These are phyloP conservation scores for Trichoderma gracile DNA, from an alignment of 2,329 filamentous ascomycete species.

Conservation along the genomic window DNA sequence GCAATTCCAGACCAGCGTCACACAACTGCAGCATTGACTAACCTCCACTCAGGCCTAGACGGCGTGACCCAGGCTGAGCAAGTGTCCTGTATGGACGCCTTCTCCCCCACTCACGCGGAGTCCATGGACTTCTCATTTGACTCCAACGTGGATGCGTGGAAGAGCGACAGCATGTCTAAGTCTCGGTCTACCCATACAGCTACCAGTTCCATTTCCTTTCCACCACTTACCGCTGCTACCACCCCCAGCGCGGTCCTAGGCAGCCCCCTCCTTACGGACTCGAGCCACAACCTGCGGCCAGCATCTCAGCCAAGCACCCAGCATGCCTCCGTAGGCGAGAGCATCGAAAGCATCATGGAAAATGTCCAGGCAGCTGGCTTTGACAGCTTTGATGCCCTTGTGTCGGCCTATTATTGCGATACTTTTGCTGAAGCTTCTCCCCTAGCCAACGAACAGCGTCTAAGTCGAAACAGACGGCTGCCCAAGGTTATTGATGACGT, in stretches of 20 bases:
- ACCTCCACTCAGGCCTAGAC: slow-evolving; percentile 15
- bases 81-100: slow-evolving; percentile 24
- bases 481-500: slow-evolving; percentile 32
- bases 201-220: slow-evolving; percentile 20
- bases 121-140: slow-evolving; percentile 32
- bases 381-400: slow-evolving; percentile 33
- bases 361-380: slow-evolving; percentile 32
- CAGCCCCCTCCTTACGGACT: background rate
- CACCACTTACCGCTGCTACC: background rate
- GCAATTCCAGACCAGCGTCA: background rate
- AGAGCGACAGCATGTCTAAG: slow-evolving; percentile 25
- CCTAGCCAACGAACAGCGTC: slow-evolving; percentile 33
- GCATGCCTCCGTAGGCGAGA: slow-evolving; percentile 28
- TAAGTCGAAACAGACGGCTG: slow-evolving; percentile 33
- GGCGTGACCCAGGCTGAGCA: slow-evolving; percentile 27
- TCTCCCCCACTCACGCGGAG: slow-evolving; percentile 27
- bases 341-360: slow-evolving; percentile 31
- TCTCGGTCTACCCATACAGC: slow-evolving; percentile 21
- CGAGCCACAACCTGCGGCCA: background rate
- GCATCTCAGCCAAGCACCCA: background rate
- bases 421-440: slow-evolving; percentile 29
- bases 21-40: background rate
- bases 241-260: slow-evolving; percentile 3
- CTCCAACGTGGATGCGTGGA: slow-evolving; percentile 28
- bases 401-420: slow-evolving; percentile 34